Evolutionary conservation across 2,329 filamentous ascomycete genomes (phyloP).

Genomic region (Coleophoma eucalyptorum): DNA sequence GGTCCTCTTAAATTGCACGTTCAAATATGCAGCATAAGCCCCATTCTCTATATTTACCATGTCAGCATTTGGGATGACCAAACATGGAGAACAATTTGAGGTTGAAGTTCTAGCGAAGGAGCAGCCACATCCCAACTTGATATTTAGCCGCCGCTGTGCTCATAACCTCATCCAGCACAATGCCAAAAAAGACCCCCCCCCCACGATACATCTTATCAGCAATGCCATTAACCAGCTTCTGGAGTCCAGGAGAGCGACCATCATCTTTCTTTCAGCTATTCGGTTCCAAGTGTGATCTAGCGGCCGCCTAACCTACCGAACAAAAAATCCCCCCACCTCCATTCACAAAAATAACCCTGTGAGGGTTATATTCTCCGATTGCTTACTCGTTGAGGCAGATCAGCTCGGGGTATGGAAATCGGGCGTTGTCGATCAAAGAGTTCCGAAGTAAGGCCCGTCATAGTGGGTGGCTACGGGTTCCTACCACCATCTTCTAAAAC

Average conservation of each 20-base stretch:
- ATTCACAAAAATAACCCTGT: no score
- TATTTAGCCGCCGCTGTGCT: conserved; percentile 25
- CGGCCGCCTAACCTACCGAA: no score
- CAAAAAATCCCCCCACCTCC: no score
- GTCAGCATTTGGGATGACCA: background rate
- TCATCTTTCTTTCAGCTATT: conserved; percentile 2
- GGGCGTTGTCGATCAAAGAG: no score
- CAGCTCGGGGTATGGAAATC: no score
- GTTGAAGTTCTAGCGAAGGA: background rate
- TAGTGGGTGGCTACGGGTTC: no score
- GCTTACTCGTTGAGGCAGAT: no score
- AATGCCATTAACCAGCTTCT: conserved; percentile 20
- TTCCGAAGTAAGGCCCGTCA: no score
- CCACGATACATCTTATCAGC: conserved; percentile 25
- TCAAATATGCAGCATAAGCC: conserved; percentile 23
- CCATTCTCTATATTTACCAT: conserved; percentile 13
- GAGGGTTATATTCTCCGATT: no score
- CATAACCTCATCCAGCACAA: conserved; percentile 28
- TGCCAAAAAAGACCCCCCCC: conserved; percentile 15
- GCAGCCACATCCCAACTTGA: conserved; percentile 17
- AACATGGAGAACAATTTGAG: background rate
- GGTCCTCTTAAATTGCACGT: conserved; percentile 21
- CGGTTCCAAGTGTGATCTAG: no score
- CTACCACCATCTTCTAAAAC: no score
- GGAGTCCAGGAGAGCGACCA: conserved; percentile 22